These are phyloP conservation scores for Garcia nutans DNA, from an alignment of 345 rosid genomes.

Conservation along the genomic window DNA sequence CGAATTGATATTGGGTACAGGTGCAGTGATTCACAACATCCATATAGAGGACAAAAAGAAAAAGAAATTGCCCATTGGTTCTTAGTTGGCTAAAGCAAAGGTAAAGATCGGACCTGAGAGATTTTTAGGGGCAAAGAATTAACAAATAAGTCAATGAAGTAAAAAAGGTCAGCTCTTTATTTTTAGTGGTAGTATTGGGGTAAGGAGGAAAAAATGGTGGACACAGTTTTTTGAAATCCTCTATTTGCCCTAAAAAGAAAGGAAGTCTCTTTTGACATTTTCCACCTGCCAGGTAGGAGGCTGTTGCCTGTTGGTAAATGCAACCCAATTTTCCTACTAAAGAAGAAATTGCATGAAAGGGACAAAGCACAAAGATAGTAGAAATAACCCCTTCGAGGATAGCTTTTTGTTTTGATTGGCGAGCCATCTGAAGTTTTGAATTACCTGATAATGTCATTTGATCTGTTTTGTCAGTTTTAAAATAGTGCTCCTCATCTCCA, in stretches of 20 bases:
- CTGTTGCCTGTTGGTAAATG: background rate
- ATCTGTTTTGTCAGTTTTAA: too few relatives aligned
- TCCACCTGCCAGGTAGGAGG: slow-evolving; percentile 6
- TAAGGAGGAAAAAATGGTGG: too few relatives aligned
- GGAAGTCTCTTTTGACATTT: background rate
- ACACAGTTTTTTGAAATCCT: background rate
- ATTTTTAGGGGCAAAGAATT: background rate
- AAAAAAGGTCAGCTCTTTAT: too few relatives aligned
- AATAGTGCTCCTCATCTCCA: too few relatives aligned
- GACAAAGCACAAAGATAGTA: too few relatives aligned
- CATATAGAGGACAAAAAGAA: slow-evolving; percentile 17
- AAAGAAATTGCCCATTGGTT: background rate
- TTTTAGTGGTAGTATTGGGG: too few relatives aligned
- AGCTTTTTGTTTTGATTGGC: too few relatives aligned
- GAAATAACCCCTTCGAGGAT: too few relatives aligned
- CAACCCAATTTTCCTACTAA: background rate
- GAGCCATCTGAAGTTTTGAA: too few relatives aligned
- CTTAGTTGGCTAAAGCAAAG: background rate
- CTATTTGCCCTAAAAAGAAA: background rate
- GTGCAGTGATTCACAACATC: slow-evolving; percentile 32
- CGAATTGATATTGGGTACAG: slow-evolving; percentile 20
- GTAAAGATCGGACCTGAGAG: background rate
- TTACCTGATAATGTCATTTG: too few relatives aligned
- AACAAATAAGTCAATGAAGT: background rate
- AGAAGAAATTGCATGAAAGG: too few relatives aligned